Percentiles rank a stretch among this genome's conserved stretches.
Evolutionary conservation across 768 basidiomycete genomes (phyloP).

Genomic region (Melanogaster broomeanus): DNA sequence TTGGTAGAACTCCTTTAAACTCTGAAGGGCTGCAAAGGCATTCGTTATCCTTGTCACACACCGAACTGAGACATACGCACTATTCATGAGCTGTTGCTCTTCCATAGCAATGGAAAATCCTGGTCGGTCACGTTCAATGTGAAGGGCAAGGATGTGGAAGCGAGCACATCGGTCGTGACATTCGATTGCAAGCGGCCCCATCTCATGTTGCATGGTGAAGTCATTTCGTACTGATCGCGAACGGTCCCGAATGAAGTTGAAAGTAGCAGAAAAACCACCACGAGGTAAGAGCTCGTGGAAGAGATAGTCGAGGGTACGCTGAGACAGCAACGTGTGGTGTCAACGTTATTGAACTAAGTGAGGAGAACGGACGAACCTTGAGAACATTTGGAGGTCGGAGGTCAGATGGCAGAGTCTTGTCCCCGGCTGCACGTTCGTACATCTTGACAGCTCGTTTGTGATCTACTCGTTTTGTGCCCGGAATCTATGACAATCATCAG

Average conservation of each 20-base stretch:
- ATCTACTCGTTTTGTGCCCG: conserved; percentile 83
- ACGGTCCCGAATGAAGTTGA: conserved; percentile 89
- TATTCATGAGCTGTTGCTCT: conserved; percentile 89
- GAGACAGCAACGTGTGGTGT: background rate
- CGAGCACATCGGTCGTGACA: conserved; percentile 93
- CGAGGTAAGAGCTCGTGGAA: conserved; percentile 78
- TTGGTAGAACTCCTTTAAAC: conserved; percentile 90
- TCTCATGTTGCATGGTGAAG: conserved; percentile 90
- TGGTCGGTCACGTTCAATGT: conserved; percentile 55
- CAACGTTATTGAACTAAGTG: background rate
- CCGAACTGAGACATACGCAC: conserved; percentile 45
- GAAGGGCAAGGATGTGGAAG: conserved; percentile 87
- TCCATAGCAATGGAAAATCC: conserved; percentile 71
- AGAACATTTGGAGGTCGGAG: conserved; percentile 85
- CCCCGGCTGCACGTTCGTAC: conserved; percentile 93
- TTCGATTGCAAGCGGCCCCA: conserved; percentile 75
- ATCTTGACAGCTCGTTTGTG: conserved; percentile 89
- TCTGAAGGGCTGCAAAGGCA: conserved; percentile 72
- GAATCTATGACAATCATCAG: conserved; percentile 57
- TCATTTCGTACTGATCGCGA: conserved; percentile 89
- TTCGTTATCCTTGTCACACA: background rate
- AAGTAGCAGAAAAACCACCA: conserved; percentile 68
- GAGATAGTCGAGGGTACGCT: conserved; percentile 92
- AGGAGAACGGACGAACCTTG: conserved; percentile 46
- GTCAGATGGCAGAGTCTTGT: conserved; percentile 90